Evolutionary conservation across 148 eudicot species (phyloP).

Genomic region (Rhododendron ferrugineum): DNA sequence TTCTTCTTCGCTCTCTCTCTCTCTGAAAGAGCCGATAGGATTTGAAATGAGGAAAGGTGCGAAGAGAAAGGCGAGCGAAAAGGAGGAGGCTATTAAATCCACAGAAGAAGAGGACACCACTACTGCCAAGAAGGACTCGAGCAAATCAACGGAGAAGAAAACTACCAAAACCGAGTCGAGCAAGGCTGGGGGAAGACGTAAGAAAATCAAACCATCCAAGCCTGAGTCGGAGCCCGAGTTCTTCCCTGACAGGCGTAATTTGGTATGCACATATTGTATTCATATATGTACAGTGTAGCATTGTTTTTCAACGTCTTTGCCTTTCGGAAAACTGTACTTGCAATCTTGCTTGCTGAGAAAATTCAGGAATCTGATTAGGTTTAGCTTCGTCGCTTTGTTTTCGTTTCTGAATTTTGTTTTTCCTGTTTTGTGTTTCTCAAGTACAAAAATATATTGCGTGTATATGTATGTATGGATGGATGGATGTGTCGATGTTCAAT

Average conservation of each 20-base stretch:
- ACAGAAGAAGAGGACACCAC: conserved; percentile 1
- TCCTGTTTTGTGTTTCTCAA: background rate
- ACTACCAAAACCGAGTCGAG: background rate
- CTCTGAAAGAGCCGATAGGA: background rate
- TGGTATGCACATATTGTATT: conserved; percentile 34
- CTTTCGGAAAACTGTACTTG: too few species aligned
- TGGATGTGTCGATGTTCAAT: background rate
- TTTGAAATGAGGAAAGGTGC: conserved; percentile 40
- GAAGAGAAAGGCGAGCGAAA: conserved; percentile 37
- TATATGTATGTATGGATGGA: background rate
- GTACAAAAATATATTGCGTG: background rate
- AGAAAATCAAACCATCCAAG: conserved; percentile 29
- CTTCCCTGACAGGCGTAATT: conserved; percentile 69
- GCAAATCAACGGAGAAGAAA: conserved; percentile 9
- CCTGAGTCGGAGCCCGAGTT: conserved; percentile 56
- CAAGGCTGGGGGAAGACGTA: conserved; percentile 23
- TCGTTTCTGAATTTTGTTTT: background rate
- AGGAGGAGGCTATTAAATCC: conserved; percentile 10
- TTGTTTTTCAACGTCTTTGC: background rate
- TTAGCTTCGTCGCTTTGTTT: background rate
- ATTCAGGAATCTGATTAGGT: background rate
- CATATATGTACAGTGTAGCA: background rate
- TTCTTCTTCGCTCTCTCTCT: background rate
- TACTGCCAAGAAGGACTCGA: background rate
- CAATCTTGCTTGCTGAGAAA: background rate